Base-by-base conservation (phyloP, 352 stramenopile genomes). In the Phytophthora brassicae region DNA sequence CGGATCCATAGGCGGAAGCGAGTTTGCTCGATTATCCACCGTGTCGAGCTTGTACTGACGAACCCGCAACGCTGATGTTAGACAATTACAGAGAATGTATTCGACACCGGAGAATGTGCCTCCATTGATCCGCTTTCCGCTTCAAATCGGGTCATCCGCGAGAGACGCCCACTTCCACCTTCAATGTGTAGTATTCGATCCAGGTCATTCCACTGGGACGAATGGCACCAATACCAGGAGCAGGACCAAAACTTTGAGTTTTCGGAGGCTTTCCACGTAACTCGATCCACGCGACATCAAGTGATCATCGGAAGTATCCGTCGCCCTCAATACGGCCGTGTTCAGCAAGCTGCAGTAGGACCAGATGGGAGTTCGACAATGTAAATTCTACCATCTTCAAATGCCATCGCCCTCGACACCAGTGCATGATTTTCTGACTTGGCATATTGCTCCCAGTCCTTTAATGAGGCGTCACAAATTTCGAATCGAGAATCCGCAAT, bases 371-470 rank as follows among this genome's bases (percentile, higher is more conserved):
- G 19, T 17, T 53, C 33, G 33, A 56, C 23, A 33, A 44, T 50
- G 19, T 56, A 41, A 26, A 63, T 16, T 13, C 6, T 55, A 11
- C 23, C 55, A 7, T 42, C 6, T 1, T 35, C 33, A 44, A 33
- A 63, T 35, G 16, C 29, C 45, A 56, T 56, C 33, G n/a, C 16
- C 6, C 28, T 17, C 19, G 44, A 14, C 29, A 8, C 14, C 31
- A 62, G 5, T 3, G 22, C 44, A 55, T 47, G 17, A 0, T 29
- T 9, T 14, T 62, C 54, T 2, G 54, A 55, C 23, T 33, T 11
- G 4, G 36, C 36, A 17, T 56, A 51, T 23, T 45, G 35, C 7
- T n/a, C 42, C 56, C 36, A 63, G 45, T 63, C 45, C 17, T 56
- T 36, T 39, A 14, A 19, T 9, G 33, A 50, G 9, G 26, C 36